Conservation (phyloP, 768 basidiomycete genomes). For the Mycena leptocephala region DNA sequence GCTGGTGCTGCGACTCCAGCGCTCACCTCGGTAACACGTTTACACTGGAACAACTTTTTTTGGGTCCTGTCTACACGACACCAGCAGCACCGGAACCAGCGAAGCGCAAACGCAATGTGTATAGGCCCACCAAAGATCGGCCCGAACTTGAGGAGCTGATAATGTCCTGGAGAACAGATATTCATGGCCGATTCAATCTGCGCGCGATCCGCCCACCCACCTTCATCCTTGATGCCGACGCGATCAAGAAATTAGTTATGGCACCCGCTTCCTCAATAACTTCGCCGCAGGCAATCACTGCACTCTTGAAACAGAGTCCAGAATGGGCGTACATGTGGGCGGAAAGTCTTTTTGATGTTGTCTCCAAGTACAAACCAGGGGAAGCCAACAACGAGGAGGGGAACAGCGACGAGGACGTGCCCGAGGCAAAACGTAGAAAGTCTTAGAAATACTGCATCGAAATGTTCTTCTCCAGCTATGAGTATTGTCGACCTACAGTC, state of each 20-base stretch:
- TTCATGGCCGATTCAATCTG: not conserved
- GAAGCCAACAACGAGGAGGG: not conserved
- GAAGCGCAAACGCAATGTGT: not conserved
- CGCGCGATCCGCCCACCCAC: constrained; percentile 28
- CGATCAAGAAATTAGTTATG: constrained; percentile 27
- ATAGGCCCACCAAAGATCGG: constrained; percentile 31
- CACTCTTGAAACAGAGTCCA: constrained; percentile 30
- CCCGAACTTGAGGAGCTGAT: constrained; percentile 24
- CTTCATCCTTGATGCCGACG: constrained; percentile 35
- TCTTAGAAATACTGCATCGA: too few relatives aligned
- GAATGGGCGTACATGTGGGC: constrained; percentile 46
- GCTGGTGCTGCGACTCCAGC: constrained; percentile 11
- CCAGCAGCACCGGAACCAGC: not conserved
- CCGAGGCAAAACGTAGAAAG: not conserved
- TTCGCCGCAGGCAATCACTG: constrained; percentile 10
- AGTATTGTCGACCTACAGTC: too few relatives aligned
- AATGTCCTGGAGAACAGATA: constrained; percentile 34
- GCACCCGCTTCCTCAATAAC: constrained; percentile 13
- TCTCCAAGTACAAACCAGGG: not conserved
- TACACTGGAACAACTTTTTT: not conserved
- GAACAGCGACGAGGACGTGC: not conserved
- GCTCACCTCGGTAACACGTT: not conserved
- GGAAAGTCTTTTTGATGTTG: not conserved
- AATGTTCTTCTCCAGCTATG: too few relatives aligned
- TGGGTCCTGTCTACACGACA: not conserved